phyloP scores from a whole-genome alignment of 495 filamentous ascomycete genomes.

The Hypoxylon rickii region DNA sequence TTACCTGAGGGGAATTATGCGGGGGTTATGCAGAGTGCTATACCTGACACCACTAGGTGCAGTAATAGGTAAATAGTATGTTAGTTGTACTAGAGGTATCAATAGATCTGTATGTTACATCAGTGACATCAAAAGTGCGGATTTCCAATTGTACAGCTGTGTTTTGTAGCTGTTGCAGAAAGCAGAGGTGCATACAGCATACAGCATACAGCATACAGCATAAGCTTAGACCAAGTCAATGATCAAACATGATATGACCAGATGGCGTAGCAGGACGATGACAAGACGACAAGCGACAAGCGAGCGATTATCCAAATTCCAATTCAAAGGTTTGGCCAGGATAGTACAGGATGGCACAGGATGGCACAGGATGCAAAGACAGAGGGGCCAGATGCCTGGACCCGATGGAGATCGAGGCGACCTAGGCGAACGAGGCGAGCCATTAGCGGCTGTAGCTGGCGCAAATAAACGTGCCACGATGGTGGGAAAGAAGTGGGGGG shows the following conservation, averaged over 20 bases:
- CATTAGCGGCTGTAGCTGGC: slow-evolving; percentile 3
- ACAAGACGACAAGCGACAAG: slow-evolving; percentile 24
- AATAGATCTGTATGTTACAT: too few relatives aligned
- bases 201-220: not conserved
- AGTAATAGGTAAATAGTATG: too few relatives aligned
- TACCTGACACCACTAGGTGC: too few relatives aligned
- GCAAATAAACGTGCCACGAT: slow-evolving; percentile 21
- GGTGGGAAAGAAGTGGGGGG: not conserved
- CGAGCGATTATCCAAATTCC: slow-evolving; percentile 30
- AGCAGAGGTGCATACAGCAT: not conserved
- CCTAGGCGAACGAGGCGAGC: not conserved
- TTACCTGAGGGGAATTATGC: slow-evolving; percentile 25
- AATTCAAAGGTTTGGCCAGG: too few relatives aligned
- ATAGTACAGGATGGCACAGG: too few relatives aligned
- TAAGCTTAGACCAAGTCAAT: not conserved
- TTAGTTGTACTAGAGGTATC: too few relatives aligned
- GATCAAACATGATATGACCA: not conserved
- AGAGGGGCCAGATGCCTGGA: slow-evolving; percentile 18
- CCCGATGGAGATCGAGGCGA: not conserved
- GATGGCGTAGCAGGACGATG: slow-evolving; percentile 12
- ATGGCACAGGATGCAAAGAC: not conserved
- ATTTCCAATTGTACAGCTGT: too few relatives aligned
- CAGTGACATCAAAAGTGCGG: too few relatives aligned
- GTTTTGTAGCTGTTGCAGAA: not conserved
- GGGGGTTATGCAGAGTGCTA: slow-evolving; percentile 7